Evolutionary conservation across 768 basidiomycete species (phyloP).

Genomic region (Macrocybe gigantea): DNA sequence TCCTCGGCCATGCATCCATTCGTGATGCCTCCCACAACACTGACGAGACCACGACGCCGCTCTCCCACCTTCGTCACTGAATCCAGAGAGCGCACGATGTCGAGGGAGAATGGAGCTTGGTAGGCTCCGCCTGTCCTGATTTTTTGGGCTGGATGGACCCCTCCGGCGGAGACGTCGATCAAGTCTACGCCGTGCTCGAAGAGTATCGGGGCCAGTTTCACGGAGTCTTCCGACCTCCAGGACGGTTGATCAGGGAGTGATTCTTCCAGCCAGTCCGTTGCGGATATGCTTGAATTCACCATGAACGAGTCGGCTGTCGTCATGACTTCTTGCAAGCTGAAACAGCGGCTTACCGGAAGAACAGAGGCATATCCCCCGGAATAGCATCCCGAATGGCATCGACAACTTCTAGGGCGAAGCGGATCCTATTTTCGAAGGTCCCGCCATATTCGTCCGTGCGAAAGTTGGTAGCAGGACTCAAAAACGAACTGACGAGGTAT

Average conservation of each 20-base stretch:
- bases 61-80: not conserved
- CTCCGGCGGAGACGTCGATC: constrained; percentile 53
- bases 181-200: constrained; percentile 51
- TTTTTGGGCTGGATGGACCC: constrained; percentile 12
- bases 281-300: constrained; percentile 44
- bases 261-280: constrained; percentile 68
- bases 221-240: constrained; percentile 66
- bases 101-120: not conserved
- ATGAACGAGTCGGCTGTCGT: not conserved
- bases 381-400: constrained; percentile 58
- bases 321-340: constrained; percentile 4
- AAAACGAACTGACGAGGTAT: constrained; percentile 50
- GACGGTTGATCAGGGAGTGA: constrained; percentile 50
- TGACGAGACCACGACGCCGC: not conserved
- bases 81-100: not conserved
- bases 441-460: constrained; percentile 64
- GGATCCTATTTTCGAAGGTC: constrained; percentile 62
- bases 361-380: constrained; percentile 59
- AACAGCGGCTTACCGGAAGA: constrained; percentile 47
- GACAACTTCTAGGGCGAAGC: constrained; percentile 57
- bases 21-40: constrained; percentile 40
- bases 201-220: constrained; percentile 42
- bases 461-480: constrained; percentile 50
- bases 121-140: not conserved
- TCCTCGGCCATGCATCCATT: constrained; percentile 45